Conservation (phyloP, 2,329 filamentous ascomycete species). For the Cladophialophora yegresii region DNA sequence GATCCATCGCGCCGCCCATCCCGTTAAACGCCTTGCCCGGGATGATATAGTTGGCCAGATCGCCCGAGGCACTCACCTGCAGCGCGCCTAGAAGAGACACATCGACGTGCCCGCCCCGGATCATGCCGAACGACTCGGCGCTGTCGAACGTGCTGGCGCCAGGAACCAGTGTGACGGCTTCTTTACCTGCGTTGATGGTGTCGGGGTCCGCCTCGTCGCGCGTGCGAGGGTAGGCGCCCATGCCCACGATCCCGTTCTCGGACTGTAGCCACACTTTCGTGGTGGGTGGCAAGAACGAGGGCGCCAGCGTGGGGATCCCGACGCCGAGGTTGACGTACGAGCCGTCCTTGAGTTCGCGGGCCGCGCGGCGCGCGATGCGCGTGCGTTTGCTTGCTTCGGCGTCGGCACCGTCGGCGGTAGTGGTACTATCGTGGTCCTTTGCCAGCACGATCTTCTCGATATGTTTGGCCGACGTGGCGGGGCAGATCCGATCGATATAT, state of each 20-base stretch:
- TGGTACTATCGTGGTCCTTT: slow-evolving; percentile 32
- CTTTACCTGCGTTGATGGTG: slow-evolving; percentile 84
- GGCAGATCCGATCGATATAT: slow-evolving; percentile 78
- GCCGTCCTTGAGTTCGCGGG: slow-evolving; percentile 77
- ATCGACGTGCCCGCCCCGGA: slow-evolving; percentile 79
- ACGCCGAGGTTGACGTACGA: slow-evolving; percentile 81
- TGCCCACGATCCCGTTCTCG: slow-evolving; percentile 82
- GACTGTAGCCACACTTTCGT: slow-evolving; percentile 80
- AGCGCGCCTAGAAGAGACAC: slow-evolving; percentile 81
- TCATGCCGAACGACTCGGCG: slow-evolving; percentile 84
- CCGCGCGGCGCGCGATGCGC: slow-evolving; percentile 73
- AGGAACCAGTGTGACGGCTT: slow-evolving; percentile 77
- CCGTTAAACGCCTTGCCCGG: slow-evolving; percentile 83
- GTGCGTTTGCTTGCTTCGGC: slow-evolving; percentile 60
- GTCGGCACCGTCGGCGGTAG: slow-evolving; percentile 41
- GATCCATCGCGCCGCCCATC: slow-evolving; percentile 78
- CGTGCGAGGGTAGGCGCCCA: slow-evolving; percentile 75
- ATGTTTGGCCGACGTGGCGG: slow-evolving; percentile 68
- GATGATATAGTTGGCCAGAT: slow-evolving; percentile 88
- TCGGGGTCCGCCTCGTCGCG: slow-evolving; percentile 72
- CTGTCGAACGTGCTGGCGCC: slow-evolving; percentile 78
- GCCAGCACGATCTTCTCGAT: slow-evolving; percentile 64
- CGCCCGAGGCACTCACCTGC: slow-evolving; percentile 75
- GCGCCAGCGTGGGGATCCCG: slow-evolving; percentile 78
- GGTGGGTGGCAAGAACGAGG: slow-evolving; percentile 68